Evolutionary conservation across 805 yeast genomes (phyloP).

Genomic region (Komagataella kurtzmanii): DNA sequence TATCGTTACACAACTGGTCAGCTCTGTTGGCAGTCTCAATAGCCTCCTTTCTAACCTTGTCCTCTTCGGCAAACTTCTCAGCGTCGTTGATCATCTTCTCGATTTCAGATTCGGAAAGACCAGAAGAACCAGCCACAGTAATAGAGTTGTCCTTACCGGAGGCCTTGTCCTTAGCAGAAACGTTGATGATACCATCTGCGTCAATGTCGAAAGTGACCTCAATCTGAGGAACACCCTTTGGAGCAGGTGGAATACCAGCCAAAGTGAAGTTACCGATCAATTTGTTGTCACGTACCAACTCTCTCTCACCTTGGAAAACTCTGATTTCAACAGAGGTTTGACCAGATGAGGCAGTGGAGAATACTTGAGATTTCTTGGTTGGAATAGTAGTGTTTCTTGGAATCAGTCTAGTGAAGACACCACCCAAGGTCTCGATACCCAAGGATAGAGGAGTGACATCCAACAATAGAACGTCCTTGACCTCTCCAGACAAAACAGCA

Average conservation of each 20-base stretch:
- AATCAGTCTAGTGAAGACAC: slow-evolving; percentile 87
- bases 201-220: slow-evolving; percentile 94
- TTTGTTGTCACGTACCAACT: slow-evolving; percentile 94
- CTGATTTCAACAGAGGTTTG: slow-evolving; percentile 95
- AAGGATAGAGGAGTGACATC: slow-evolving; percentile 82
- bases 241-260: slow-evolving; percentile 91
- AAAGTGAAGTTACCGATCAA: slow-evolving; percentile 93
- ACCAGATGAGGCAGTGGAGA: slow-evolving; percentile 94
- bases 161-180: slow-evolving; percentile 68
- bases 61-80: slow-evolving; percentile 43
- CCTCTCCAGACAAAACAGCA: slow-evolving; percentile 73
- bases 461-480: slow-evolving; percentile 60
- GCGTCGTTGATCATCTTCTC: slow-evolving; percentile 53
- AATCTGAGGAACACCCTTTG: slow-evolving; percentile 90
- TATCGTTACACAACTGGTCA: slow-evolving; percentile 72
- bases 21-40: slow-evolving; percentile 68
- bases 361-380: slow-evolving; percentile 90
- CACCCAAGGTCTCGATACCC: slow-evolving; percentile 97
- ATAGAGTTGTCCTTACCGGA: slow-evolving; percentile 69
- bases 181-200: slow-evolving; percentile 86
- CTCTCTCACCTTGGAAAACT: slow-evolving; percentile 99
- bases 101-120: slow-evolving; percentile 58
- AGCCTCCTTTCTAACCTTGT: slow-evolving; percentile 43
- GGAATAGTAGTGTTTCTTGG: slow-evolving; percentile 94
- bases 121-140: slow-evolving; percentile 57